phyloP scores from a whole-genome alignment of 2,329 filamentous ascomycete genomes.

The Curvularia eragrostidis region DNA sequence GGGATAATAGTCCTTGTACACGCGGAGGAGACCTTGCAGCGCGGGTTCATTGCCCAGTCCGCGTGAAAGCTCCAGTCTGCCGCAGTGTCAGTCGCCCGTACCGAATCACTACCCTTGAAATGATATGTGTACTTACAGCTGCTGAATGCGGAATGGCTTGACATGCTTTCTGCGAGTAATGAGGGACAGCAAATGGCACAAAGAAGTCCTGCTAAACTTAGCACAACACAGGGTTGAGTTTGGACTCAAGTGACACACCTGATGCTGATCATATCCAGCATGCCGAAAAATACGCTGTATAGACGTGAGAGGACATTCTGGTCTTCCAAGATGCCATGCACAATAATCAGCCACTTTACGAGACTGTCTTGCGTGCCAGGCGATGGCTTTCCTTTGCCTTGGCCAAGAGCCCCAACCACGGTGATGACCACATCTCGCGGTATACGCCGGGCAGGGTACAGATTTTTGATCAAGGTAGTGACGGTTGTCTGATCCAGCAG shows the following conservation, averaged over 20 bases:
- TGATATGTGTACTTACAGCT: conserved; percentile 54
- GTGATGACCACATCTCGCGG: conserved; percentile 66
- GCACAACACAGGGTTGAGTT: conserved; percentile 13
- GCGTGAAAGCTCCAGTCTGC: conserved; percentile 57
- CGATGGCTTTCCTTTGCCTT: conserved; percentile 76
- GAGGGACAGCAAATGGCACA: conserved; percentile 80
- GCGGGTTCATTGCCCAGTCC: conserved; percentile 70
- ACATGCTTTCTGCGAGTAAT: conserved; percentile 84
- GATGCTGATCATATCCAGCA: conserved; percentile 80
- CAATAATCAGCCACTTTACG: conserved; percentile 78
- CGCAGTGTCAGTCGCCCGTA: conserved; percentile 29
- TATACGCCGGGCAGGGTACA: conserved; percentile 76
- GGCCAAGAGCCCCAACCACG: conserved; percentile 75
- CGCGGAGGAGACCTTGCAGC: conserved; percentile 74
- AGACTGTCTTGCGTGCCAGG: conserved; percentile 73
- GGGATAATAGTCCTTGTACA: conserved; percentile 92
- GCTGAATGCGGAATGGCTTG: conserved; percentile 80
- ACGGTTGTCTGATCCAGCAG: conserved; percentile 78
- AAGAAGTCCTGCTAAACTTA: conserved; percentile 48
- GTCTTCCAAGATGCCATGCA: conserved; percentile 74
- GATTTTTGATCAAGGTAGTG: conserved; percentile 71
- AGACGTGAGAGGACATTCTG: conserved; percentile 68
- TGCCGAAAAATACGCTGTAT: conserved; percentile 79
- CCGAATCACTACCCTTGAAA: neutral
- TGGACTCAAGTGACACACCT: conserved; percentile 55